Conservation (phyloP, 495 filamentous ascomycete genomes). For the Tuber umbilicatum region DNA sequence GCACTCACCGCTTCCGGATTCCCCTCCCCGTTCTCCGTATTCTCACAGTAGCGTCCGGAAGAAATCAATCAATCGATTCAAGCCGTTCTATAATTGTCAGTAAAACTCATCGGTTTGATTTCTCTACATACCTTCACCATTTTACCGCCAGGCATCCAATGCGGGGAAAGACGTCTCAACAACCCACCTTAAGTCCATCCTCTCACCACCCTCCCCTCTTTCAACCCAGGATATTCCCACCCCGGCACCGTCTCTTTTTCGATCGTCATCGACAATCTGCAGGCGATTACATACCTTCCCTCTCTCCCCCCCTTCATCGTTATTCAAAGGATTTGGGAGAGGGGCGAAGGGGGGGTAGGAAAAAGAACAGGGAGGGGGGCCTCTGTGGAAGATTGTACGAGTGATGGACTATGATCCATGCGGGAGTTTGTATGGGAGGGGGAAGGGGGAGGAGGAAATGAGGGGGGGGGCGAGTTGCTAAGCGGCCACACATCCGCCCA, state of each 20-base stretch:
- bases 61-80: neutral
- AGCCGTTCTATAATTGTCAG: neutral
- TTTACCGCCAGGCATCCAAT: neutral
- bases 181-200: constrained; percentile 1
- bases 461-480: neutral
- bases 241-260: neutral
- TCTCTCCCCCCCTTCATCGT: neutral
- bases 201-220: neutral
- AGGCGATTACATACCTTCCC: neutral
- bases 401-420: neutral
- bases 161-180: constrained; percentile 2
- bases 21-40: neutral
- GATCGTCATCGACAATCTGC: neutral
- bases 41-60: neutral
- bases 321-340: neutral
- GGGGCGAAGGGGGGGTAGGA: neutral
- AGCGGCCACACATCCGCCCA: constrained; percentile 1
- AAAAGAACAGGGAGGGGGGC: neutral
- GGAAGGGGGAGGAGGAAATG: neutral
- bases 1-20: neutral
- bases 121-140: neutral
- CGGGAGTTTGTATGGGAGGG: neutral
- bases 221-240: constrained; percentile 1
- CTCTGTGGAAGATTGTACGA: neutral
- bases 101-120: neutral